Evolutionary conservation across 1,284 basidiomycete species (phyloP).

Genomic region (Inonotus obliquus): DNA sequence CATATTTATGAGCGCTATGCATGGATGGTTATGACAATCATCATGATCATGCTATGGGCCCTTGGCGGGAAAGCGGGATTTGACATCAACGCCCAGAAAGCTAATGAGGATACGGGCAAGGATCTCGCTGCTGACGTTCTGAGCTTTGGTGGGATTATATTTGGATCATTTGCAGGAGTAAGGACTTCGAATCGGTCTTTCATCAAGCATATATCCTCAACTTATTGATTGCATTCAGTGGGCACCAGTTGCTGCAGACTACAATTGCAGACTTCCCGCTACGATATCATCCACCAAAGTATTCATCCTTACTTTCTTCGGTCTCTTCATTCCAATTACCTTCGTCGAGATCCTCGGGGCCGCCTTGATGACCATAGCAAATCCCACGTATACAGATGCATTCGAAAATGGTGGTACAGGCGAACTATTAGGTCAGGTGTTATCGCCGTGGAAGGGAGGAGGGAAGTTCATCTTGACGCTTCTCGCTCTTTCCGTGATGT

Average conservation of each 20-base stretch:
- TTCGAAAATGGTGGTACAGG: conserved; percentile 48
- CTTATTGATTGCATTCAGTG: conserved; percentile 26
- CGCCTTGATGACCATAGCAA: conserved; percentile 50
- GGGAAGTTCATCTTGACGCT: conserved; percentile 59
- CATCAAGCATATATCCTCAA: neutral
- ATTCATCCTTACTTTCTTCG: conserved; percentile 52
- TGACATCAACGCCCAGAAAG: conserved; percentile 41
- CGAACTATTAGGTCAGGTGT: conserved; percentile 38
- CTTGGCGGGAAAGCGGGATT: conserved; percentile 48
- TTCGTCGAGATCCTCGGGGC: conserved; percentile 56
- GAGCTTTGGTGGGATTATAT: conserved; percentile 55
- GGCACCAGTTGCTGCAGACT: conserved; percentile 50
- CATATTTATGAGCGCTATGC: conserved; percentile 59
- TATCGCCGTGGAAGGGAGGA: conserved; percentile 45
- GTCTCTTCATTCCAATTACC: conserved; percentile 49
- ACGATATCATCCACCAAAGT: conserved; percentile 42
- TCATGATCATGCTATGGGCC: conserved; percentile 54
- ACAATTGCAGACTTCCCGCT: conserved; percentile 48
- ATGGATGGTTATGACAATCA: conserved; percentile 52
- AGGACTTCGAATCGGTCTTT: conserved; percentile 17
- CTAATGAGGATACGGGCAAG: conserved; percentile 41
- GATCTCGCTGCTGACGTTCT: conserved; percentile 46
- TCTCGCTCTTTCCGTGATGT: conserved; percentile 51
- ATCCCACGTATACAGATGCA: conserved; percentile 44
- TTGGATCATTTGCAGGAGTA: conserved; percentile 47